These are phyloP conservation scores for Botryotinia narcissicola DNA, from an alignment of 2,329 filamentous ascomycete species.

Conservation along the genomic window DNA sequence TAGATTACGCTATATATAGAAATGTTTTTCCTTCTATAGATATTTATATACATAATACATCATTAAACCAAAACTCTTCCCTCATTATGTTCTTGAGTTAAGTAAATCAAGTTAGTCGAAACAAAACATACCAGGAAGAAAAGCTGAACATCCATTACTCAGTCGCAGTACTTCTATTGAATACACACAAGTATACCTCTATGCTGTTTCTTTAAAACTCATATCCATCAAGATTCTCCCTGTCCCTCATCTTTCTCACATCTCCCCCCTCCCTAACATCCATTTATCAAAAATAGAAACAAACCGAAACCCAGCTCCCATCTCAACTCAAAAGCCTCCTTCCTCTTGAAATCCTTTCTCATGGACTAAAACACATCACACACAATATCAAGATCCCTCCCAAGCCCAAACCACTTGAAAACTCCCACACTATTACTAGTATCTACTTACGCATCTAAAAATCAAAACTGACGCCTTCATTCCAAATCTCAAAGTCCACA, in stretches of 20 bases:
- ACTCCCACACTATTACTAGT: too few relatives aligned
- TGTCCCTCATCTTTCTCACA: not conserved
- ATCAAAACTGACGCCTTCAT: too few relatives aligned
- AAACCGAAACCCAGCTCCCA: not conserved
- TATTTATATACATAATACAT: not conserved
- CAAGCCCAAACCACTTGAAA: too few relatives aligned
- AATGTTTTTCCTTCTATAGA: rapidly evolving
- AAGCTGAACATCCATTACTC: not conserved
- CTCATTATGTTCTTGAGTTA: not conserved
- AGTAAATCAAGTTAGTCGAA: not conserved
- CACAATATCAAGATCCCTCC: too few relatives aligned
- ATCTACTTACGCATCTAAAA: too few relatives aligned
- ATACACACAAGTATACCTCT: not conserved
- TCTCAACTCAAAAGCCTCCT: not conserved
- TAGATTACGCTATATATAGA: rapidly evolving
- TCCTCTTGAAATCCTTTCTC: too few relatives aligned
- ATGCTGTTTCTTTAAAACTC: too few relatives aligned
- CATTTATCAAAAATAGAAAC: not conserved
- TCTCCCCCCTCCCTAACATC: too few relatives aligned
- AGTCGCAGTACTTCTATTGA: not conserved
- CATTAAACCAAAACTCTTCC: not conserved
- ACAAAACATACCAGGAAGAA: not conserved
- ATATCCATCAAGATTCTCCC: not conserved
- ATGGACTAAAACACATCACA: too few relatives aligned
- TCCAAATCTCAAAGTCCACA: too few relatives aligned